Base-by-base conservation (phyloP, 2,329 filamentous ascomycete genomes). In the Ophiocordyceps camponoti-saundersi region DNA sequence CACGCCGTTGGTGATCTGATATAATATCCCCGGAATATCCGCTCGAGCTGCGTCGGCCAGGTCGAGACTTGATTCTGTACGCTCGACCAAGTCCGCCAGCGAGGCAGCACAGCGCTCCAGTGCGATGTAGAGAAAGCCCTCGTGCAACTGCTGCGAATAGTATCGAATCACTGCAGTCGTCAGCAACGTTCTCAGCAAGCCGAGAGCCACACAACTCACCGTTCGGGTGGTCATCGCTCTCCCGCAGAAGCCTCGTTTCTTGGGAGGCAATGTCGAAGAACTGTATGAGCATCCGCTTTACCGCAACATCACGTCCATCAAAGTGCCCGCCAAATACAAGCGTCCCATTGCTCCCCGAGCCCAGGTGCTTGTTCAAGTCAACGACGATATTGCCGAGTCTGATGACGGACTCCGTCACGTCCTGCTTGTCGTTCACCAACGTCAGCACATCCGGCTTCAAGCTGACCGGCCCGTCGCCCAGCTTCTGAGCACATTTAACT, bases 191-290 rank as follows among this genome's bases (percentile, higher is more conserved):
- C 8, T 26, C 23, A 26, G 5, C 23, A 26, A 18, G 36, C 16
- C 16, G 2, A 18, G 16, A 6, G 30, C 11, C 30, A 6, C 30
- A 12, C 30, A 20, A 48, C 64, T 51, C 67, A 79, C 76, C 77
- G 61, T 98, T 96, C 13, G 84, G 82, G 57, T 98, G 92, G 56
- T 95, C 85, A 55, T 98, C 92, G 57, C 89, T 95, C 61, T 95
- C 88, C 50, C 93, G 77, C 12, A 98, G 67, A 46, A 96, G 71
- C 50, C 83, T 83, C 1, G 95, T 94, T 65, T 98, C 92, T 57
- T 95, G 88, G 12, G 86, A 88, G 0, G 92, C 92, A 54, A 98
- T 85, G 53, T 95, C 90, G 60, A 89, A 95, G 56, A 95, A 95
- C 54, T 95, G 86, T 32, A 90, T 86, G 50, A 96, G 71, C 87